Conservation (phyloP, 1,284 basidiomycete genomes). For the Trichosporon asahii region DNA sequence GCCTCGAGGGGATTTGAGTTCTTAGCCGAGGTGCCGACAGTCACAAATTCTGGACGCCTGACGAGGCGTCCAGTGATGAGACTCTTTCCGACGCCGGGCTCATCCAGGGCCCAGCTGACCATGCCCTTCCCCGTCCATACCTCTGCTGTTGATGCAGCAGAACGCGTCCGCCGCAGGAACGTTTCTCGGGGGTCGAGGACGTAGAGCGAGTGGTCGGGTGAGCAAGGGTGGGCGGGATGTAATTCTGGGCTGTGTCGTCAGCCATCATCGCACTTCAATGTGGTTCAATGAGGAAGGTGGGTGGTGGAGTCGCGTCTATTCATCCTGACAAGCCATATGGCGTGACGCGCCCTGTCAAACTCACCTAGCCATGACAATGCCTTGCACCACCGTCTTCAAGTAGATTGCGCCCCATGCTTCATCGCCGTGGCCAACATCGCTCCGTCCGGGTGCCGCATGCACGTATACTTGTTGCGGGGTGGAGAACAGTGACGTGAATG, state of each 20-base stretch:
- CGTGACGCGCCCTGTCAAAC: constrained; percentile 12
- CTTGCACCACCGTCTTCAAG: constrained; percentile 46
- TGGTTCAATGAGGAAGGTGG: neutral
- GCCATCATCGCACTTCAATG: neutral
- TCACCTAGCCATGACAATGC: constrained; percentile 46
- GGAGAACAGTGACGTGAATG: constrained; percentile 40
- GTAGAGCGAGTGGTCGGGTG: constrained; percentile 45
- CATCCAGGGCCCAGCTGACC: constrained; percentile 42
- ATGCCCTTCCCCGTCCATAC: constrained; percentile 50
- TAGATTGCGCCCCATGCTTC: constrained; percentile 48
- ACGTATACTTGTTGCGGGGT: constrained; percentile 46
- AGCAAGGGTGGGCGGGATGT: constrained; percentile 32
- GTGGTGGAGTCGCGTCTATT: constrained; percentile 7
- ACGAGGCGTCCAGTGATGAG: constrained; percentile 46
- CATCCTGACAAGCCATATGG: constrained; percentile 8
- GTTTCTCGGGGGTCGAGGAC: constrained; percentile 49
- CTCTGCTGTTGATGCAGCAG: constrained; percentile 22
- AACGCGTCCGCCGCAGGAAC: constrained; percentile 37
- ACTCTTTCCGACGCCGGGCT: constrained; percentile 44
- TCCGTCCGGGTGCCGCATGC: constrained; percentile 30
- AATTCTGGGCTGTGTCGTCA: constrained; percentile 40
- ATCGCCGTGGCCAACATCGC: constrained; percentile 27
- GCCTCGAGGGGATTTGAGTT: constrained; percentile 37
- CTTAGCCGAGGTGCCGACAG: neutral
- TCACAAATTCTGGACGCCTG: constrained; percentile 14